Percentiles rank a stretch among this genome's conserved stretches.
Evolutionary conservation across 2,329 filamentous ascomycete species (phyloP).

Genomic region (Cladobotryum mycophilum): DNA sequence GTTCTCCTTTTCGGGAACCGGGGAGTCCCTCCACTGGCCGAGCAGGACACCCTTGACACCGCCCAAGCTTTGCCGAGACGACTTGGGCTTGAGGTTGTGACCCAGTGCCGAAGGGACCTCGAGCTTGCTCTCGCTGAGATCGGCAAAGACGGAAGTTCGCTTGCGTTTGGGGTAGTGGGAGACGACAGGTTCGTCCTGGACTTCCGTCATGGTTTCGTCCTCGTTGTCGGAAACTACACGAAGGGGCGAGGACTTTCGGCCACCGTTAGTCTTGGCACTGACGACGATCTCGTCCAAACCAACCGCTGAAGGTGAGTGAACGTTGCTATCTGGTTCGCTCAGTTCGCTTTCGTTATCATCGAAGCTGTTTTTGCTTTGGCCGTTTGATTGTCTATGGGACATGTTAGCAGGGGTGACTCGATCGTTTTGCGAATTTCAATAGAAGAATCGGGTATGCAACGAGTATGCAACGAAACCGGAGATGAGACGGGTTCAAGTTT

Average conservation of each 20-base stretch:
- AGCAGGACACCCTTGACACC: conserved; percentile 44
- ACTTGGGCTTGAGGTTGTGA: conserved; percentile 20
- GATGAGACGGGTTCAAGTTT: too few species aligned
- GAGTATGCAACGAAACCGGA: too few species aligned
- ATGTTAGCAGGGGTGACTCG: conserved; percentile 19
- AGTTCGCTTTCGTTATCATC: conserved; percentile 40
- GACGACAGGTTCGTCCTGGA: conserved; percentile 30
- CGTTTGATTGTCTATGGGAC: conserved; percentile 22
- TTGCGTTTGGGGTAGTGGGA: conserved; percentile 51
- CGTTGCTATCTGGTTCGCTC: conserved; percentile 33
- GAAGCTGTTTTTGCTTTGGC: conserved; percentile 22
- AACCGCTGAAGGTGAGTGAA: conserved; percentile 32
- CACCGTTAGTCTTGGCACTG: conserved; percentile 35
- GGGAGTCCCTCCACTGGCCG: conserved; percentile 56
- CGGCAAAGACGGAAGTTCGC: conserved; percentile 43
- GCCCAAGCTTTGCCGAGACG: conserved; percentile 22
- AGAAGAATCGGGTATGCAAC: not conserved
- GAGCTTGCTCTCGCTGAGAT: conserved; percentile 43
- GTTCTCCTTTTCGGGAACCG: conserved; percentile 38
- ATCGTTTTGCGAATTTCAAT: not conserved
- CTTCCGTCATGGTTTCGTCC: conserved; percentile 40
- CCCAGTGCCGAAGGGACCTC: conserved; percentile 27
- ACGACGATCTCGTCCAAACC: conserved; percentile 42
- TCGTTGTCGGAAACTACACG: conserved; percentile 30
- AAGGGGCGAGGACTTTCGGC: conserved; percentile 30